A percentile compares a stretch with the other conserved stretches of the same genome.
Evolutionary conservation across 2,329 filamentous ascomycete genomes (phyloP).

Genomic region (Cercospora sesami): DNA sequence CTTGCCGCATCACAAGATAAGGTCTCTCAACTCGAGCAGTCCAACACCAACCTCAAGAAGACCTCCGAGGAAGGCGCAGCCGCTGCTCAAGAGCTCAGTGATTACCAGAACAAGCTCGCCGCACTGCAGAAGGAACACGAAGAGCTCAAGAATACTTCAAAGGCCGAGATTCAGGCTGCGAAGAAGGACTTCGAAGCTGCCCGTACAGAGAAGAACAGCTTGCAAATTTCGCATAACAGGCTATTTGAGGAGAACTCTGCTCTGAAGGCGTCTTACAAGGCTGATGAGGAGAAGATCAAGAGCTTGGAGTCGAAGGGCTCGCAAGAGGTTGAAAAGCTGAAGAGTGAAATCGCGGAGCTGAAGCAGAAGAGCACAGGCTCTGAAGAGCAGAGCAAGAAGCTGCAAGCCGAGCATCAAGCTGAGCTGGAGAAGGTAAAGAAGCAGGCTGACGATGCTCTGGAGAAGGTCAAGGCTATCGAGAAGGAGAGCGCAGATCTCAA

Average conservation of each 20-base stretch:
- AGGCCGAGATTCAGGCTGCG: constrained; percentile 20
- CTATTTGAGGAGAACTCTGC: constrained; percentile 28
- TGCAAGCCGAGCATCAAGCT: constrained; percentile 22
- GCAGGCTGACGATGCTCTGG: constrained; percentile 21
- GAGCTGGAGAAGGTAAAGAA: constrained; percentile 24
- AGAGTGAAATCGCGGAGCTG: constrained; percentile 25
- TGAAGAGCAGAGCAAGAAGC: constrained; percentile 23
- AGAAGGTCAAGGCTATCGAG: constrained; percentile 24
- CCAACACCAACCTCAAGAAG: constrained; percentile 24
- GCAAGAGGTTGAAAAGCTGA: constrained; percentile 18
- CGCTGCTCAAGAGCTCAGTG: constrained; percentile 21
- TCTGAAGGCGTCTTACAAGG: constrained; percentile 19
- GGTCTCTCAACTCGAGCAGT: constrained; percentile 22
- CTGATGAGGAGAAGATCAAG: constrained; percentile 22
- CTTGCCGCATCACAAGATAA: constrained; percentile 22
- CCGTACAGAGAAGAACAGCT: constrained; percentile 24
- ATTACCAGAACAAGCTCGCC: constrained; percentile 20
- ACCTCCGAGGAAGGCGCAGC: constrained; percentile 21
- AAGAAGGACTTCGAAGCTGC: constrained; percentile 26
- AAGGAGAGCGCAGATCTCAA: constrained; percentile 22
- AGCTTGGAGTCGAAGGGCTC: constrained; percentile 14
- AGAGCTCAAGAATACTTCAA: constrained; percentile 24
- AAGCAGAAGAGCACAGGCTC: constrained; percentile 20
- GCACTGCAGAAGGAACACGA: constrained; percentile 25
- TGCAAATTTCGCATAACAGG: constrained; percentile 30